Evolutionary conservation across 1,139 yeast genomes (phyloP).

Genomic region (Candida sp.): DNA sequence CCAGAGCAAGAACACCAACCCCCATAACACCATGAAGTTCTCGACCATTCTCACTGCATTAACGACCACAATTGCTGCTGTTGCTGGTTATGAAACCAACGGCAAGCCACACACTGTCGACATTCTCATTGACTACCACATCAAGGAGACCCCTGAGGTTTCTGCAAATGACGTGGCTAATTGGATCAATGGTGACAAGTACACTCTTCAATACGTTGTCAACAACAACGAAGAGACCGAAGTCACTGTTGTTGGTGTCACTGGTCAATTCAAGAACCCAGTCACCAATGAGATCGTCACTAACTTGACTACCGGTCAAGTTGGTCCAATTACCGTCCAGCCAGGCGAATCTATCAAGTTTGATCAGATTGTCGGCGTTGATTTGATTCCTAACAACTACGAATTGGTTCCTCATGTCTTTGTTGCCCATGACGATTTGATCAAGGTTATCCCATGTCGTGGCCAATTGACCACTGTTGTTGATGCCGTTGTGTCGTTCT

Average conservation of each 20-base stretch:
- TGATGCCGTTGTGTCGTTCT: slow-evolving; percentile 72
- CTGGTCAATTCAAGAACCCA: slow-evolving; percentile 71
- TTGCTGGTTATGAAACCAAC: slow-evolving; percentile 21
- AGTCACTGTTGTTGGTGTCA: slow-evolving; percentile 67
- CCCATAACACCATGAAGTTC: slow-evolving; percentile 20
- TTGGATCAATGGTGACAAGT: slow-evolving; percentile 54
- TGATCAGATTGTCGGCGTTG: slow-evolving; percentile 58
- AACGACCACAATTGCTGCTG: slow-evolving; percentile 20
- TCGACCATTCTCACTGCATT: slow-evolving; percentile 19
- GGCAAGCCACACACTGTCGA: slow-evolving; percentile 27
- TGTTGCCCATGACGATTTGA: slow-evolving; percentile 53
- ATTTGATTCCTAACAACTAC: slow-evolving; percentile 62
- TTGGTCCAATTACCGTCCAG: slow-evolving; percentile 63
- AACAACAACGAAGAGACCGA: slow-evolving; percentile 60
- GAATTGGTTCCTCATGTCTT: slow-evolving; percentile 64
- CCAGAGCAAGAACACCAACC: too few species aligned
- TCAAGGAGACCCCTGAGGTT: slow-evolving; percentile 45
- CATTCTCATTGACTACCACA: slow-evolving; percentile 43
- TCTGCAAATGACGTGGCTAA: slow-evolving; percentile 42
- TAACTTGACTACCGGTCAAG: slow-evolving; percentile 66
- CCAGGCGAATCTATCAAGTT: slow-evolving; percentile 54
- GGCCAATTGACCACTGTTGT: slow-evolving; percentile 60
- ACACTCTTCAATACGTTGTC: slow-evolving; percentile 58
- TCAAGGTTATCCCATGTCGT: slow-evolving; percentile 62
- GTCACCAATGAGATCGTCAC: slow-evolving; percentile 53